These are phyloP conservation scores for Grigorovia humatica DNA, from an alignment of 805 yeast genomes.

Conservation along the genomic window DNA sequence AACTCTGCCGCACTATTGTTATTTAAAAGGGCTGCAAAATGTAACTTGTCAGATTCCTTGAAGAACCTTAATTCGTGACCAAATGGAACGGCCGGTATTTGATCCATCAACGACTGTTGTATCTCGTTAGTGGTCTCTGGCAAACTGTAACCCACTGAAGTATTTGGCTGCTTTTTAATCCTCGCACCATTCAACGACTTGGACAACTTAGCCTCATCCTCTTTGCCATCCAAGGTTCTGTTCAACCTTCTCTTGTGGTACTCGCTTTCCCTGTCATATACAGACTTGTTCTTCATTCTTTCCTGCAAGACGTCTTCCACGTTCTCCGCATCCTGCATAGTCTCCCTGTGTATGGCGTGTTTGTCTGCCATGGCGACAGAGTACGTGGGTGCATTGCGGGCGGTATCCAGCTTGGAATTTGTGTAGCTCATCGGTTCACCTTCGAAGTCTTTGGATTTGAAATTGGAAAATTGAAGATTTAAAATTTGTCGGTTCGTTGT, in stretches of 20 bases:
- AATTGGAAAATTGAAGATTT: not conserved
- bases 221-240: conserved; percentile 26
- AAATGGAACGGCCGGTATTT: conserved; percentile 52
- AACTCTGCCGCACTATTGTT: conserved; percentile 22
- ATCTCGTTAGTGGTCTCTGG: conserved; percentile 12
- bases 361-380: not conserved
- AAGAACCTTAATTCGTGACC: conserved; percentile 56
- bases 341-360: not conserved
- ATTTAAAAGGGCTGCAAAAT: conserved; percentile 51
- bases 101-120: conserved; percentile 26
- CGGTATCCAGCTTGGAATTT: too few species aligned
- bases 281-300: conserved; percentile 19
- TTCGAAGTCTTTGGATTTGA: too few species aligned
- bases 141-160: conserved; percentile 2
- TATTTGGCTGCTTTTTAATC: conserved; percentile 1
- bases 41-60: conserved; percentile 59
- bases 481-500: not conserved
- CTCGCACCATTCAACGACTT: not conserved
- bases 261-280: conserved; percentile 33
- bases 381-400: not conserved
- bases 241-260: conserved; percentile 37
- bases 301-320: conserved; percentile 23
- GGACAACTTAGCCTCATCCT: not conserved
- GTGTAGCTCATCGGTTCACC: not conserved
- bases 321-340: conserved; percentile 8